Conservation (phyloP, 2,329 filamentous ascomycete species). For the Dactylellina leptospora region DNA sequence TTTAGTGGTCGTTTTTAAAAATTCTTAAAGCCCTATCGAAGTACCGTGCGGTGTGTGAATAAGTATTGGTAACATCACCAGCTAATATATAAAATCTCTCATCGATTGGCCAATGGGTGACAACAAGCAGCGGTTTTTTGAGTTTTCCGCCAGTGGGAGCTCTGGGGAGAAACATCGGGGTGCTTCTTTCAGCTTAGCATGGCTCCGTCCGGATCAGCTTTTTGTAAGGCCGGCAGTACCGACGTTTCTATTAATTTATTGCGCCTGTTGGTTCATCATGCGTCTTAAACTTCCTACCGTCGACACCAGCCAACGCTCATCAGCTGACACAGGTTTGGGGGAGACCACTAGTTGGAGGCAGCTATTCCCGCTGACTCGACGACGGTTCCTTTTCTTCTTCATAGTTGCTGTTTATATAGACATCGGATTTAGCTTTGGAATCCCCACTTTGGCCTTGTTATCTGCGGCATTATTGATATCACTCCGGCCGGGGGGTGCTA, state of each 20-base stretch:
- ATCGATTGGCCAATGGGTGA: constrained; percentile 3
- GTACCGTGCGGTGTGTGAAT: not conserved
- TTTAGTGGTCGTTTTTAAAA: not conserved
- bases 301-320: not conserved
- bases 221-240: constrained; percentile 1
- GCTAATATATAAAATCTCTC: not conserved
- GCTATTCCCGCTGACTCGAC: not conserved
- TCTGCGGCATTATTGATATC: constrained; percentile 54
- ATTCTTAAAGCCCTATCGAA: not conserved
- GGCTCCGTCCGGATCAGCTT: not conserved
- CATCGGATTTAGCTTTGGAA: constrained; percentile 43
- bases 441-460: constrained; percentile 44
- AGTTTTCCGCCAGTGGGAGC: not conserved
- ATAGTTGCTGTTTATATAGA: constrained; percentile 24
- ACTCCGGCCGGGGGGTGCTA: constrained; percentile 33
- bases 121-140: not conserved
- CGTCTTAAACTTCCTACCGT: not conserved
- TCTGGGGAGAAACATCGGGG: not conserved
- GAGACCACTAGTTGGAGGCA: not conserved
- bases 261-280: not conserved
- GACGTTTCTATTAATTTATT: not conserved
- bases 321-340: constrained; percentile 3
- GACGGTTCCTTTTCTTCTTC: not conserved
- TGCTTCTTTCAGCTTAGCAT: constrained; percentile 7
- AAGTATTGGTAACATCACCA: not conserved